These are phyloP conservation scores for Entelexis sorbosivorans DNA, from an alignment of 1,139 yeast genomes.

Conservation along the genomic window DNA sequence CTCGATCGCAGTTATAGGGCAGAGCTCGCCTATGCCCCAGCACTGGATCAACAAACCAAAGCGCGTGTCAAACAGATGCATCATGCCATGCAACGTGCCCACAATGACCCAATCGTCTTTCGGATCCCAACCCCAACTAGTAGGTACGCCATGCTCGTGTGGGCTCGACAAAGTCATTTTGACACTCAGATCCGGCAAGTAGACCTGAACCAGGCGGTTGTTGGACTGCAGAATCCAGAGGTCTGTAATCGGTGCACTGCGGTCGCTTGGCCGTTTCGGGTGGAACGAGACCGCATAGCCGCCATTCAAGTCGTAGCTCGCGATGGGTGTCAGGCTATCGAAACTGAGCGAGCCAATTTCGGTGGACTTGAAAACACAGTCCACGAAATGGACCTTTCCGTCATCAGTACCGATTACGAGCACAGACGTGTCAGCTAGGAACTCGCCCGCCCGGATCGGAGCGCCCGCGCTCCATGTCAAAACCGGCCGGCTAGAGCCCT, in stretches of 20 bases:
- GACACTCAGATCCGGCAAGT: conserved; percentile 44
- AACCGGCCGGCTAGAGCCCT: conserved; percentile 50
- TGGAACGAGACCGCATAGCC: conserved; percentile 16
- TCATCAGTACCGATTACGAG: conserved; percentile 59
- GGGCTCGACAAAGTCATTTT: conserved; percentile 42
- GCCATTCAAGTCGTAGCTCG: conserved; percentile 20
- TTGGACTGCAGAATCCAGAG: conserved; percentile 43
- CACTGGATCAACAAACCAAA: conserved; percentile 50
- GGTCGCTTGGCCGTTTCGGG: neutral
- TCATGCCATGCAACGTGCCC: conserved; percentile 64
- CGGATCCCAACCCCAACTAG: conserved; percentile 48
- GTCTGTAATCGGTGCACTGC: neutral
- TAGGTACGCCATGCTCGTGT: conserved; percentile 52
- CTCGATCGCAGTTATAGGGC: conserved; percentile 39
- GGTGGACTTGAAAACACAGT: conserved; percentile 28
- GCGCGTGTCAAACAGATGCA: conserved; percentile 74
- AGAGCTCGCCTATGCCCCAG: conserved; percentile 45
- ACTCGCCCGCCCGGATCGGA: conserved; percentile 31
- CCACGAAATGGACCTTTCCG: conserved; percentile 49
- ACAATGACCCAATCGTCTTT: conserved; percentile 49
- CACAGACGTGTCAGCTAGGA: conserved; percentile 52
- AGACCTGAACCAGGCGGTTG: conserved; percentile 45
- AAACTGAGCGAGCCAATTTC: conserved; percentile 35
- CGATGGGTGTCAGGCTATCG: conserved; percentile 36
- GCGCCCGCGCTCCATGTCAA: conserved; percentile 27